These are phyloP conservation scores for Scheffersomyces insectosa DNA, from an alignment of 1,139 yeast species.

Conservation along the genomic window DNA sequence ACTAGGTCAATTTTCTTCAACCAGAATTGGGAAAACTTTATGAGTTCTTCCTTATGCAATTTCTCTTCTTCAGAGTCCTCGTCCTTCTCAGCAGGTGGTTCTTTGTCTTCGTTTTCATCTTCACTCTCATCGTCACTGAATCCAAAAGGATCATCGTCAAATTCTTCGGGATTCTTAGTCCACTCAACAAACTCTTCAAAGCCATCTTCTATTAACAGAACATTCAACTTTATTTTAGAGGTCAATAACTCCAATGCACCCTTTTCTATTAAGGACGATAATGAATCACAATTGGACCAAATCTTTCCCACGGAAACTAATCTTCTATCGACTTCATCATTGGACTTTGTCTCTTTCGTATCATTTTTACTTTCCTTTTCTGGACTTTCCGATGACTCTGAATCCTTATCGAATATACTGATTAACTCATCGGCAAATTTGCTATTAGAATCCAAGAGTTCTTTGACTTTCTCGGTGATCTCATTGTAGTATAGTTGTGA, in stretches of 20 bases:
- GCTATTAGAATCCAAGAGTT: conserved; percentile 27
- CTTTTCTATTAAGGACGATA: conserved; percentile 37
- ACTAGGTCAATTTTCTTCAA: conserved; percentile 53
- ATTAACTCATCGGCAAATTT: conserved; percentile 29
- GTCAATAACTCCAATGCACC: conserved; percentile 57
- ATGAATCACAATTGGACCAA: conserved; percentile 59
- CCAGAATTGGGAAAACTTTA: conserved; percentile 49
- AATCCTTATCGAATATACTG: conserved; percentile 22
- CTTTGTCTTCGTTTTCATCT: conserved; percentile 22
- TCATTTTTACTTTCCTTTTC: conserved; percentile 12
- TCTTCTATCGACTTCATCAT: conserved; percentile 25
- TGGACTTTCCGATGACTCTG: conserved; percentile 21
- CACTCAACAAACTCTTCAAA: conserved; percentile 66
- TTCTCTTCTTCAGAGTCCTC: conserved; percentile 9
- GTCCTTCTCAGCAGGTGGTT: conserved; percentile 23
- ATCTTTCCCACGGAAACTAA: conserved; percentile 61
- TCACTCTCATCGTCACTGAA: conserved; percentile 30
- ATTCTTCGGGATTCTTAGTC: conserved; percentile 58
- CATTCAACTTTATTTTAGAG: conserved; percentile 44
- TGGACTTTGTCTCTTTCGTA: conserved; percentile 2
- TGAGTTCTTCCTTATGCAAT: conserved; percentile 25
- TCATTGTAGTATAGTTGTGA: conserved; percentile 46
- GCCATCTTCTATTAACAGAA: conserved; percentile 59
- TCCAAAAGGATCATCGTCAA: conserved; percentile 47
- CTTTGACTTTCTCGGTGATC: conserved; percentile 28